Evolutionary conservation across 257 asterid genomes (phyloP).

Genomic region (Buddleja alternifolia): DNA sequence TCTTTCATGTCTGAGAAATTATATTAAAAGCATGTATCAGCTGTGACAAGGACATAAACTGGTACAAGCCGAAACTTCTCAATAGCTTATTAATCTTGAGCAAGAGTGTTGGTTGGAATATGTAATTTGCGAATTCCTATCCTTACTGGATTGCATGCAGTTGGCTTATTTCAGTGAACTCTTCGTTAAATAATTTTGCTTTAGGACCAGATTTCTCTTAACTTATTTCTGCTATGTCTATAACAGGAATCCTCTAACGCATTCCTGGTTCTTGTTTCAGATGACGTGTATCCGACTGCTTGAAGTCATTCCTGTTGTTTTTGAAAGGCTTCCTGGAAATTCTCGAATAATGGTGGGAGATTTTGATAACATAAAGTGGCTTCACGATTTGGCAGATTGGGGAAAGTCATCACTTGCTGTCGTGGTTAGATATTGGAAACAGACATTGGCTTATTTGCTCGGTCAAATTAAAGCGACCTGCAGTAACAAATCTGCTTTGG

Average conservation of each 20-base stretch:
- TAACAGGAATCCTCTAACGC: slow-evolving; percentile 13
- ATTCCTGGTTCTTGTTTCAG: slow-evolving; percentile 51
- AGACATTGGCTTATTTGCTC: slow-evolving; percentile 66
- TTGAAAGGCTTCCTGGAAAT: slow-evolving; percentile 53
- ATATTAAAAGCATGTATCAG: slow-evolving; percentile 20
- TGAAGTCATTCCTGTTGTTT: slow-evolving; percentile 78
- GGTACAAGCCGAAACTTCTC: slow-evolving; percentile 23
- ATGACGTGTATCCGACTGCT: slow-evolving; percentile 89
- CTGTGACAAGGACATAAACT: slow-evolving; percentile 19
- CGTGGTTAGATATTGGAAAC: slow-evolving; percentile 92
- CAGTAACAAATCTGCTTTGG: slow-evolving; percentile 57
- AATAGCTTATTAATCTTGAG: slow-evolving; percentile 17
- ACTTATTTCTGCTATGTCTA: slow-evolving; percentile 26
- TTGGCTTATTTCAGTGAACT: slow-evolving; percentile 26
- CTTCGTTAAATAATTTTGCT: slow-evolving; percentile 20
- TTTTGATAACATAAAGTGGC: slow-evolving; percentile 55
- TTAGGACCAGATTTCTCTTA: slow-evolving; percentile 22
- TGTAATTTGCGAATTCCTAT: slow-evolving; percentile 19
- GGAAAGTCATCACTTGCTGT: slow-evolving; percentile 85
- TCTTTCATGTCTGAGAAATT: slow-evolving; percentile 2
- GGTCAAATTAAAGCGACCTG: slow-evolving; percentile 63
- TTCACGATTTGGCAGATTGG: slow-evolving; percentile 87
- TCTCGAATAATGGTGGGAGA: slow-evolving; percentile 41
- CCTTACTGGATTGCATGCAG: slow-evolving; percentile 7
- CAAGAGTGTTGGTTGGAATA: slow-evolving; percentile 20